Base-by-base conservation (phyloP, 2,329 filamentous ascomycete genomes). In the Aspergillus chevalieri region DNA sequence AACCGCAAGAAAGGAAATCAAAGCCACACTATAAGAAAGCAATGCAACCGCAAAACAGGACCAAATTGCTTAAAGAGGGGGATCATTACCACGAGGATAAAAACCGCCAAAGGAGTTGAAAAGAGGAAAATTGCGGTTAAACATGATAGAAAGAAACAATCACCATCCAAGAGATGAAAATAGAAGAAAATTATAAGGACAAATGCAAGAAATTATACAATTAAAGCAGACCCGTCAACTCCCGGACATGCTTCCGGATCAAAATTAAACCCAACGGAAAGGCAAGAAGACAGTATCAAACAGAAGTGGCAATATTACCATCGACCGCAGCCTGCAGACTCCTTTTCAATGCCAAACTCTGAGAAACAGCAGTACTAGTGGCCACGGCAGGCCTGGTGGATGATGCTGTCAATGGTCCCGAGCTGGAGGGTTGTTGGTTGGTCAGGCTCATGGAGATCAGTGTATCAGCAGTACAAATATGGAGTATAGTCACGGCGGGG, bases 281-380 rank as follows among this genome's bases (percentile, higher is more conserved):
- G 46, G 48, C 38, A 51, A 36, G 52, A 52, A 47, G 47, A 53
- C 22, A 46, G 43, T 30, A 30, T 30, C 26, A 30, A 30, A 30
- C 26, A 50, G 46, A 48, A 52, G 52, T 49, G 50, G 54, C 42
- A 48, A 53, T 63, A 66, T 72, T 72, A 75, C 73, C 73, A 65
- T 75, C 73, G 57, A 72, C 69, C 59, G 66, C 63, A 54, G 68
- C 65, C 62, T 73, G 71, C 48, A 72, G 62, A 54, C 60, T 69
- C 60, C 71, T 68, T 63, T 74, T 74, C 55, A 70, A 59, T 50
- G 61, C 64, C 55, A 66, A 62, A 55, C 61, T 67, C 51, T 63
- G 61, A 54, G 58, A 61, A 52, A 61, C 57, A 44, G 26, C 57
- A 44, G 26, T 30, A 30, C 26, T 30, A 12, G 58, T 52, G 46